These are phyloP conservation scores for Clonostachys solani DNA, from an alignment of 2,329 filamentous ascomycete genomes.

Conservation along the genomic window DNA sequence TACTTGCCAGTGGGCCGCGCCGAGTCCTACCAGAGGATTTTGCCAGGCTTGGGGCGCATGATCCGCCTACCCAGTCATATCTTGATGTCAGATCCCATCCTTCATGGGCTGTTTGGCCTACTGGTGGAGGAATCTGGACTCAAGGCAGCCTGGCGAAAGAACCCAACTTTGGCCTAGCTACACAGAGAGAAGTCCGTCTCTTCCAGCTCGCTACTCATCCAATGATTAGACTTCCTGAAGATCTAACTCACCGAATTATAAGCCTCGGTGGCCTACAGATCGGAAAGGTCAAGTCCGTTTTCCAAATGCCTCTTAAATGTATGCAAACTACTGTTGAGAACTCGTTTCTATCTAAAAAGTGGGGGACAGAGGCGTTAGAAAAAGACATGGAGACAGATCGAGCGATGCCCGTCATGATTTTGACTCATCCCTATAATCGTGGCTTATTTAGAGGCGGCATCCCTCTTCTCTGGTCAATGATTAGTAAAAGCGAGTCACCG, in stretches of 20 bases:
- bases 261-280: neutral
- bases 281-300: neutral
- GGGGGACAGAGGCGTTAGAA: neutral
- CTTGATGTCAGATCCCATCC: neutral
- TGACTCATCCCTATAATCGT: no score
- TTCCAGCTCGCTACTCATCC: neutral
- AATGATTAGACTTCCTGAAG: neutral
- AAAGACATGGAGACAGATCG: neutral
- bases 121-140: neutral
- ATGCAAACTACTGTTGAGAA: neutral
- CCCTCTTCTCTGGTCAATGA: no score
- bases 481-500: no score
- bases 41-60: neutral
- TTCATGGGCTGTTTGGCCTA: neutral
- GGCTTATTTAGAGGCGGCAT: no score
- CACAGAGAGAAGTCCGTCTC: neutral
- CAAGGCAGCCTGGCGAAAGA: neutral
- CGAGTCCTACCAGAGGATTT: neutral
- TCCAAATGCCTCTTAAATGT: neutral
- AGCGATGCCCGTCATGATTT: no score
- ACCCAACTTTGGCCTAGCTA: no score
- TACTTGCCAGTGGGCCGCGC: neutral
- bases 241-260: neutral
- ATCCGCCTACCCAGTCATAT: neutral
- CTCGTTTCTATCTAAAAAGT: neutral